Percentiles rank a stretch among this genome's conserved stretches.
Evolutionary conservation across 176 grass and related monocot species (phyloP).

Genomic region (Rhynchospora tenuis): DNA sequence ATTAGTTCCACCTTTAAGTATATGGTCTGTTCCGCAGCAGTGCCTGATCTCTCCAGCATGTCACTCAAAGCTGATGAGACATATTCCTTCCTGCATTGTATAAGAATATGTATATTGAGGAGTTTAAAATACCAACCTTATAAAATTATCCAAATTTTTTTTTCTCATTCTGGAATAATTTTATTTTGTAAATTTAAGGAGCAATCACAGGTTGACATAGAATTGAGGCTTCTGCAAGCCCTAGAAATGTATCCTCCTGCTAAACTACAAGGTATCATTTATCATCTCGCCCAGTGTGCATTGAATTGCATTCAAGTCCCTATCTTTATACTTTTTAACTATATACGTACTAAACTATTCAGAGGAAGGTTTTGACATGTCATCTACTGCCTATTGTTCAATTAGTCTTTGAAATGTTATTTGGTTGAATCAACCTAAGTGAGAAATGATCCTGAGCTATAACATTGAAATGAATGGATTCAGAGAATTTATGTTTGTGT

Average conservation of each 20-base stretch:
- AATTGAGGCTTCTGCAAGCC: conserved; percentile 34
- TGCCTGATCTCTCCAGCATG: neutral
- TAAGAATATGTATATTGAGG: neutral
- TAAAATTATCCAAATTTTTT: neutral
- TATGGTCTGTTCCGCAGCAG: neutral
- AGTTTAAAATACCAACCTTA: neutral
- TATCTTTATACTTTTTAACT: neutral
- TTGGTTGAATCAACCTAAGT: neutral
- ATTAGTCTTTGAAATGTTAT: neutral
- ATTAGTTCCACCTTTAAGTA: neutral
- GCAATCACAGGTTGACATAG: conserved; percentile 45
- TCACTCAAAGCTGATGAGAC: neutral
- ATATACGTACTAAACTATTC: neutral
- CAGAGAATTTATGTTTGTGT: neutral
- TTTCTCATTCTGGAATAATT: neutral
- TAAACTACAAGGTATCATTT: conserved; percentile 30
- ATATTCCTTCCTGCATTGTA: neutral
- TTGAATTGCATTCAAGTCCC: neutral
- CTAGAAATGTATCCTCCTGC: conserved; percentile 36
- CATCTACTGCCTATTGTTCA: neutral
- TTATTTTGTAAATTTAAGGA: conserved; percentile 32
- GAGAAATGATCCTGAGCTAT: neutral
- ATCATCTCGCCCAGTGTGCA: neutral
- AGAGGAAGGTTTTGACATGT: neutral
- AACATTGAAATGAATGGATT: neutral